A percentile compares a stretch with the other conserved stretches of the same genome.
Conservation (phyloP, 306 rosid species). For the Medicago lupulina region DNA sequence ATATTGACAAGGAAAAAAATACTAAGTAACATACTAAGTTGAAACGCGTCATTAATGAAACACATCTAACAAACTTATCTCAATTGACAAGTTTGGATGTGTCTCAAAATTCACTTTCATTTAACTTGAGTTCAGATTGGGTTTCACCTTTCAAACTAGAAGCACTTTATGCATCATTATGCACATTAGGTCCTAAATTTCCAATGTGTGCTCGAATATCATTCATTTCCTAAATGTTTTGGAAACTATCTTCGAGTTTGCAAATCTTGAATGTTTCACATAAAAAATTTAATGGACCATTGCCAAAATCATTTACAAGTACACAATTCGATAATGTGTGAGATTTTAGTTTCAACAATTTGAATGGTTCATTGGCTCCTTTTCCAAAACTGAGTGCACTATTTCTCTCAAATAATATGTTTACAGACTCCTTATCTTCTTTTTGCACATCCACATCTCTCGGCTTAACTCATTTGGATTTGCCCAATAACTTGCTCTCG, state of each 20-base stretch:
- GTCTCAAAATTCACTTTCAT: background rate
- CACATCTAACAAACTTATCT: background rate
- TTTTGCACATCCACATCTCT: too few species aligned
- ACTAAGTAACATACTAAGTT: too few species aligned
- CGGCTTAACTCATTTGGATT: background rate
- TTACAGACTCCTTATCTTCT: too few species aligned
- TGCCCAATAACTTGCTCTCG: background rate
- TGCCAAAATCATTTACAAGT: background rate
- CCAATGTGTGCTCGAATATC: background rate
- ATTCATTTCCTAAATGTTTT: conserved; percentile 38
- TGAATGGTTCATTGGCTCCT: conserved; percentile 33
- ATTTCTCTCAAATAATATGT: conserved; percentile 26
- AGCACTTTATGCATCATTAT: background rate
- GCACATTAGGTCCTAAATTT: background rate
- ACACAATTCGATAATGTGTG: background rate
- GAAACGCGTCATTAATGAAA: too few species aligned
- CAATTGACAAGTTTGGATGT: background rate
- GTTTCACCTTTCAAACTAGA: background rate
- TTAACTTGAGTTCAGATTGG: background rate
- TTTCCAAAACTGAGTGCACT: background rate
- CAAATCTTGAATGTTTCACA: conserved; percentile 21
- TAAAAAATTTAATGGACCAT: conserved; percentile 33
- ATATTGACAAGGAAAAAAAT: too few species aligned
- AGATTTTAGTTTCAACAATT: conserved; percentile 40
- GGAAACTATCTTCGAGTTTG: background rate